A percentile compares a stretch with the other conserved stretches of the same genome.
phyloP scores from a whole-genome alignment of 345 rosid genomes.

The Hibiscus tridactylites region DNA sequence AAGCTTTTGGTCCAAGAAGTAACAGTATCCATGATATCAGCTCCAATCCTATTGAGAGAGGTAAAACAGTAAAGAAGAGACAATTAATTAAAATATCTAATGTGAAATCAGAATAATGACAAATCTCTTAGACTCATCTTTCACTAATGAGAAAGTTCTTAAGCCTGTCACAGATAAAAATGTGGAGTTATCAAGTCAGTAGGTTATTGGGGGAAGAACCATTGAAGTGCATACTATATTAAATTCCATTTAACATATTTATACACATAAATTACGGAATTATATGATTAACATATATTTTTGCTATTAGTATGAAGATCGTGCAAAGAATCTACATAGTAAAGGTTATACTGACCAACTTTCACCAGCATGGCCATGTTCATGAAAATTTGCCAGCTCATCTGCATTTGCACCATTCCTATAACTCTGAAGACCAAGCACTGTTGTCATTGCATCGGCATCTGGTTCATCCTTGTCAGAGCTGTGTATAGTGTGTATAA shows the following conservation, averaged over 20 bases:
- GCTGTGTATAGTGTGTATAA: slow-evolving; percentile 29
- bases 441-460: slow-evolving; percentile 64
- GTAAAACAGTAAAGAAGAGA: background rate
- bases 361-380: slow-evolving; percentile 93
- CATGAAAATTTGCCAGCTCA: slow-evolving; percentile 76
- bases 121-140: background rate
- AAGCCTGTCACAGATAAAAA: background rate
- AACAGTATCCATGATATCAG: slow-evolving; percentile 82
- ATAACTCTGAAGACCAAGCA: slow-evolving; percentile 88
- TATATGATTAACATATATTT: background rate
- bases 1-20: slow-evolving; percentile 79
- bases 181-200: background rate
- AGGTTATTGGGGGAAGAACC: background rate
- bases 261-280: background rate
- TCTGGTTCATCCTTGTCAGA: slow-evolving; percentile 91
- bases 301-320: background rate
- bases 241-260: background rate
- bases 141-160: background rate
- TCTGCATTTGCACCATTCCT: slow-evolving; percentile 91
- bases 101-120: background rate
- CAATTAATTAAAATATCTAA: background rate
- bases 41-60: slow-evolving; percentile 62
- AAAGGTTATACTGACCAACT: slow-evolving; percentile 49
- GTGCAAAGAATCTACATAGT: background rate
- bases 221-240: background rate